Conservation (phyloP, 129 eudicot species). For the Flaveria sonorensis region DNA sequence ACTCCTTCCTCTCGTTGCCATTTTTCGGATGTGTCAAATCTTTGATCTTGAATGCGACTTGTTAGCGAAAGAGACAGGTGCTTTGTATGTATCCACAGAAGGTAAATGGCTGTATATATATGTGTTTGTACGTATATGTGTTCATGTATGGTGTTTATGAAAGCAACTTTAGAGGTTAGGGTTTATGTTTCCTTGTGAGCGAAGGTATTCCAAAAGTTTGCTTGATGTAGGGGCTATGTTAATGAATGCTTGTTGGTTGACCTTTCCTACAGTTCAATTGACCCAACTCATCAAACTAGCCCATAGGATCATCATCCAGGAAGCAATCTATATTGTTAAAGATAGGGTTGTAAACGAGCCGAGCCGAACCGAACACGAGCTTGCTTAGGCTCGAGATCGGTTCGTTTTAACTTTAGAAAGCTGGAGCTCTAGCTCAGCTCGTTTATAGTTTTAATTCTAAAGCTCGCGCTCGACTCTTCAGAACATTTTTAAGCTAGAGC, state of each 20-base stretch:
- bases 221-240: constrained; percentile 31
- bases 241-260: constrained; percentile 26
- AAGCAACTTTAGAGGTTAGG: constrained; percentile 8
- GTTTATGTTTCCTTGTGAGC: constrained; percentile 23
- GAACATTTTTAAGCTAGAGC: no score
- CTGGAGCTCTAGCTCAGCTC: no score
- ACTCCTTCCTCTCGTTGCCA: constrained; percentile 65
- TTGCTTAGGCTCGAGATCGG: no score
- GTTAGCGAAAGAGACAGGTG: constrained; percentile 14
- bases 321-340: not conserved
- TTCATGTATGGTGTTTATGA: not conserved
- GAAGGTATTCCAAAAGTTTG: constrained; percentile 29
- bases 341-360: no score
- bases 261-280: constrained; percentile 25
- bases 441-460: no score
- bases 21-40: constrained; percentile 13
- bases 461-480: no score
- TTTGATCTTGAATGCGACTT: not conserved
- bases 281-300: not conserved
- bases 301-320: not conserved
- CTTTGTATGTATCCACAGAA: not conserved
- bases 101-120: not conserved
- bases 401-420: no score
- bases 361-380: no score
- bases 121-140: not conserved